Evolutionary conservation across 2,329 filamentous ascomycete species (phyloP), one percentile per base, ranked within the genome.

Genomic region (Aspergillus awamori): DNA sequence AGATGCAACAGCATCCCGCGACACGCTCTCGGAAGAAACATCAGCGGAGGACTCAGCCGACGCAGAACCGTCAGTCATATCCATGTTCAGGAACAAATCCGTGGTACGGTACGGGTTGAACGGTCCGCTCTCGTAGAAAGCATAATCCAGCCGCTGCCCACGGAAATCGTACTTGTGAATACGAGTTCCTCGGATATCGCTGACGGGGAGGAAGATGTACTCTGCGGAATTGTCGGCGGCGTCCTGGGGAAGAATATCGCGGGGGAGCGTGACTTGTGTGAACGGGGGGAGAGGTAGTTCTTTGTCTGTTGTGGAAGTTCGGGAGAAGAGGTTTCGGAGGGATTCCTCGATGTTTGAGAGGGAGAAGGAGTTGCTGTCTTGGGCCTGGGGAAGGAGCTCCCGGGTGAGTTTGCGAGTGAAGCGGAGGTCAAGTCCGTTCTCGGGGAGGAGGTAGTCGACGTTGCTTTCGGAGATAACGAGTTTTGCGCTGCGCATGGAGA

Each of bases 361-460:
- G 24, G 30, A 58, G 48, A 30, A 51, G 43, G 33, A 36, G 33
- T 36, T 5, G 11, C 30, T 60, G 36, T 41, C 58, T 5, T 22
- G 47, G 33, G 53, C 28, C 4, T 58, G 61, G 4, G 57, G 38
- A 6, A 72, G 64, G 28, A 78, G 56, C 17, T 78, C 69, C 5
- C 66, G 69, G 51, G 72, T 70, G 20, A 75, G 52, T 15, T 65
- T 74, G 43, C 72, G 72, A 2, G 73, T 76, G 57, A 79, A 79
- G 13, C 76, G 77, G 43, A 79, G 67, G 59, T 79, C 77, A 33
- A 76, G 59, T 2, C 71, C 64, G 28, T 69, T 72, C 59, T 79
- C 77, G 1, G 77, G 77, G 13, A 79, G 67, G 30, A 79, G 68
- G 60, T 77, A 76, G 57, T 79, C 77, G 15, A 76, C 69, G 39